Percentiles rank a stretch among this genome's conserved stretches.
phyloP scores from a whole-genome alignment of 768 basidiomycete species.

The Tulasnella sp. region DNA sequence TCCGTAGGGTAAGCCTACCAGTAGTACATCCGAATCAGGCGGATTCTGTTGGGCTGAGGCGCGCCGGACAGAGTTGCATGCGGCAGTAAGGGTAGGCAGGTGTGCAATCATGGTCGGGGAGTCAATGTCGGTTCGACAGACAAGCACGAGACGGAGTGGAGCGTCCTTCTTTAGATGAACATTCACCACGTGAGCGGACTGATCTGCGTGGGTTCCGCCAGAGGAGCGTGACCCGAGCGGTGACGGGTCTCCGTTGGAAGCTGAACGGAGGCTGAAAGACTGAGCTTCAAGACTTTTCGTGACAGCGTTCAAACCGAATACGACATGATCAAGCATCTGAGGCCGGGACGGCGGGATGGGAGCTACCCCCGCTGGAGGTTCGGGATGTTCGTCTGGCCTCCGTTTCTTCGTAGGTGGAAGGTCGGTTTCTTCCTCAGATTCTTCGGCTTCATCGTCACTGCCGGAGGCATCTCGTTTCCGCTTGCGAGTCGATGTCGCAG shows the following conservation, averaged over 20 bases:
- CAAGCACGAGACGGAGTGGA: slow-evolving; percentile 36
- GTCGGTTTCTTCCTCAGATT: neutral
- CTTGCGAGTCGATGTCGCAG: neutral
- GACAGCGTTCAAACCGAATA: slow-evolving; percentile 69
- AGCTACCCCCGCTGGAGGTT: neutral
- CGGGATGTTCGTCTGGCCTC: neutral
- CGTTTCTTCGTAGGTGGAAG: neutral
- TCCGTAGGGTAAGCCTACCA: slow-evolving; percentile 55
- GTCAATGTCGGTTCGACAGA: slow-evolving; percentile 64
- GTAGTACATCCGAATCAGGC: slow-evolving; percentile 30
- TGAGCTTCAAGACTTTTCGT: slow-evolving; percentile 61
- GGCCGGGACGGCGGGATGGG: slow-evolving; percentile 23
- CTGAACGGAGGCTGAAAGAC: slow-evolving; percentile 14
- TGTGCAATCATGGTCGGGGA: slow-evolving; percentile 62
- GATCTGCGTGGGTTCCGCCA: neutral
- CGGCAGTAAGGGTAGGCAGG: slow-evolving; percentile 63
- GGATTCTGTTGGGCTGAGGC: slow-evolving; percentile 21
- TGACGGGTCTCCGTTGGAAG: slow-evolving; percentile 6
- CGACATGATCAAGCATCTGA: slow-evolving; percentile 35
- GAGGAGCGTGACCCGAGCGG: neutral
- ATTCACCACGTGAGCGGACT: neutral
- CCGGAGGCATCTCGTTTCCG: neutral
- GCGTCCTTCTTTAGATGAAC: slow-evolving; percentile 13
- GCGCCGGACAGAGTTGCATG: slow-evolving; percentile 42
- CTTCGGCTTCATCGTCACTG: neutral